Conservation (phyloP, 148 eudicot species). For the Beta vulgaris region DNA sequence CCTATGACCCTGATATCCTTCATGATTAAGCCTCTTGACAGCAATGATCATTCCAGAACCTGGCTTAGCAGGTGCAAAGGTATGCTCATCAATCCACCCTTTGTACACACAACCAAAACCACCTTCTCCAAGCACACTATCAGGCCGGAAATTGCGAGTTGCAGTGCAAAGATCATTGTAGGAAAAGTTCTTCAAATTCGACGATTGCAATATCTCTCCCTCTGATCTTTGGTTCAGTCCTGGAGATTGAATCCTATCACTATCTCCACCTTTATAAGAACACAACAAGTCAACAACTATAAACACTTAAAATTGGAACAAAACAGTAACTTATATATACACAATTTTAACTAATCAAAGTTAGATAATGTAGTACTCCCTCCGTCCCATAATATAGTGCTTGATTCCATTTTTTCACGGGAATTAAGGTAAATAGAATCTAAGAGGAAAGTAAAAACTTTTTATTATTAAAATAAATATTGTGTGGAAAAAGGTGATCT, state of each 20-base stretch:
- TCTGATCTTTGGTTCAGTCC: slow-evolving; percentile 48
- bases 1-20: slow-evolving; percentile 70
- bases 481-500: too few species aligned
- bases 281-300: slow-evolving; percentile 1
- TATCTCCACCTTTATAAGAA: slow-evolving; percentile 11
- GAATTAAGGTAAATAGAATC: too few species aligned
- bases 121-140: slow-evolving; percentile 84
- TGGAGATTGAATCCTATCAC: slow-evolving; percentile 40
- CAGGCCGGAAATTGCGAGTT: slow-evolving; percentile 79
- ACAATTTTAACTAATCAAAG: neutral
- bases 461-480: too few species aligned
- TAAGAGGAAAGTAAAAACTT: too few species aligned
- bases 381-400: too few species aligned
- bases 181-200: slow-evolving; percentile 55
- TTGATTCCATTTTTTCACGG: too few species aligned
- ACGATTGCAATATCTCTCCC: slow-evolving; percentile 60
- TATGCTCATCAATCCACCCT: slow-evolving; percentile 82
- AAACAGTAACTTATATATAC: neutral
- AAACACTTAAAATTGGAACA: neutral
- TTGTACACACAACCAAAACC: slow-evolving; percentile 85
- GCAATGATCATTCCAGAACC: slow-evolving; percentile 68
- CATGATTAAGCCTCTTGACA: slow-evolving; percentile 80
- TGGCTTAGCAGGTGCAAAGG: slow-evolving; percentile 58
- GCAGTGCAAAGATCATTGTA: slow-evolving; percentile 54
- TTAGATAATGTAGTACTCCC: too few species aligned